A percentile compares a stretch with the other conserved stretches of the same genome.
These are phyloP conservation scores for Cladorrhinum samala DNA, from an alignment of 495 filamentous ascomycete genomes.

Conservation along the genomic window DNA sequence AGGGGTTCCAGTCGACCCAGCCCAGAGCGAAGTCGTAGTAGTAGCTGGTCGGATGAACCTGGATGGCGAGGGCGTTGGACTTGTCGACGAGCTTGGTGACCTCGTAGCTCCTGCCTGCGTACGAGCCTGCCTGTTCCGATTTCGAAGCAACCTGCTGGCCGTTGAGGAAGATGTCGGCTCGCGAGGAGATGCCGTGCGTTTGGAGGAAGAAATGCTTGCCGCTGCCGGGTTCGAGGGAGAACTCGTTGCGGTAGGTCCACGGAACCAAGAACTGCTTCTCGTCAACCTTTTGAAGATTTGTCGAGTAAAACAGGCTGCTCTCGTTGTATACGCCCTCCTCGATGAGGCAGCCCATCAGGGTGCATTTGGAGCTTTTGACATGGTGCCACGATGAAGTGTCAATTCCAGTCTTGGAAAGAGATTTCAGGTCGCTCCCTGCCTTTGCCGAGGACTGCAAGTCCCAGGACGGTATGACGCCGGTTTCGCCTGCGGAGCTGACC, in stretches of 20 bases:
- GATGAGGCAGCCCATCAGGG: conserved; percentile 54
- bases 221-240: conserved; percentile 31
- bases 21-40: conserved; percentile 53
- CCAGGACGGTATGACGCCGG: conserved; percentile 48
- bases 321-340: conserved; percentile 50
- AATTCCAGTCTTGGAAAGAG: conserved; percentile 41
- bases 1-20: conserved; percentile 63
- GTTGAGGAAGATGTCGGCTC: conserved; percentile 57
- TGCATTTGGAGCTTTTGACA: conserved; percentile 42
- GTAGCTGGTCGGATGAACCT: conserved; percentile 54
- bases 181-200: conserved; percentile 56
- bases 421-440: conserved; percentile 29
- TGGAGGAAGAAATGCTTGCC: conserved; percentile 47
- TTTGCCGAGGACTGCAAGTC: conserved; percentile 45
- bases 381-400: conserved; percentile 51
- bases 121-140: conserved; percentile 49
- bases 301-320: conserved; percentile 50
- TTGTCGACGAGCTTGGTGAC: conserved; percentile 38
- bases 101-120: conserved; percentile 50
- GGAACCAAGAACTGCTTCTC: conserved; percentile 45
- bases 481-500: conserved; percentile 27
- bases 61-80: conserved; percentile 47
- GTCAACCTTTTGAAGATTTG: conserved; percentile 44
- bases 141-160: conserved; percentile 46
- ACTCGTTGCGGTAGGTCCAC: conserved; percentile 59